Evolutionary conservation across 2,329 filamentous ascomycete species (phyloP), one percentile per base, ranked within the genome.

Genomic region (Cytospora paraplurivora): DNA sequence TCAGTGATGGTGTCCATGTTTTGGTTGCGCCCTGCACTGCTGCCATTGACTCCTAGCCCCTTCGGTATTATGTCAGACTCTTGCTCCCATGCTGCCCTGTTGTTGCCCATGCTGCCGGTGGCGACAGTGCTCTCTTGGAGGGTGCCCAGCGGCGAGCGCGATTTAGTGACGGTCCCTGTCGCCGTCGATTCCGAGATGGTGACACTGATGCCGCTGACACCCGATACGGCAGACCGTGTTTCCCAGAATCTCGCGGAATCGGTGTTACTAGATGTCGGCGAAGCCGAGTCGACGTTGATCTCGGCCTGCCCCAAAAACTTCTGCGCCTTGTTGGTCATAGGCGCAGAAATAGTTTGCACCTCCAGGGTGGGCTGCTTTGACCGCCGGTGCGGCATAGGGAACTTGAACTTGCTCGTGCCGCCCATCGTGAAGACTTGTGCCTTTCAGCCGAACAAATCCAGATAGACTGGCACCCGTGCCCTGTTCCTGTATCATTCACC

Each of bases 311-410:
- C 82, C 47, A 85, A 71, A 17, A 84, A 76, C 68, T 78, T 81
- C 67, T 83, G 81, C 1, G 79, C 82, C 69, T 85, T 85, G 54
- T 55, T 66, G 63, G 79, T 81, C 68, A 81, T 74, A 2, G 78
- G 76, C 41, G 74, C 73, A n/a, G 74, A 70, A 10, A 73, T 68
- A 17, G 69, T 70, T 35, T 69, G 70, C 38, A 66, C 61, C 49
- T 66, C 64, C 33, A 69, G 69, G 41, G 68, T 71, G 11, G 74
- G 65, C 41, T 74, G 74, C 70, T 81, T 84, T 63, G 75, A 71
- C 63, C 74, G 79, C 65, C 81, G 79, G 59, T 81, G 77, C 59
- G 81, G 77, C 17, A 83, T 71, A 35, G 80, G 76, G 58, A 84
- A 83, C 47, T 73, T 77, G 68, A 84, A 83, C 63, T 79, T 81